Base-by-base conservation (phyloP, 352 stramenopile species). In the Phytophthora hibernalis region DNA sequence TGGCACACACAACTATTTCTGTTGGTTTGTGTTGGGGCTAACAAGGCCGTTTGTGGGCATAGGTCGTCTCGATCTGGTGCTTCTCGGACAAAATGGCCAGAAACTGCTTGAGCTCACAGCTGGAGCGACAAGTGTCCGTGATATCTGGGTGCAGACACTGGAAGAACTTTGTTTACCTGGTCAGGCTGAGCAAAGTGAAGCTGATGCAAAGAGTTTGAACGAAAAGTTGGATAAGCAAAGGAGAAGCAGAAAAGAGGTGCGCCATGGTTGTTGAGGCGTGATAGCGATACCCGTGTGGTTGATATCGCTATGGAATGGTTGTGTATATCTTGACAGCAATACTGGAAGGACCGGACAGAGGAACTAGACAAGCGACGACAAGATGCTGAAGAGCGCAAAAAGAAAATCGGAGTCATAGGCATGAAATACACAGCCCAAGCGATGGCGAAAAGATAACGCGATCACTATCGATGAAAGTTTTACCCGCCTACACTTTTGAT, bases 371-470 rank as follows among this genome's bases (percentile, higher is more conserved):
- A 91, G 54, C 75, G 81, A 18, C 71, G 69, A 16, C 42, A 75
- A 13, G 82, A 93, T 15, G 86, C 86, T 13, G 86, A 91, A 45
- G 86, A 89, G 51, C 81, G 79, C 42, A 93, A 95, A 59, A 90
- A 83, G 51, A 91, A 89, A 55, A 80, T 93, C 60, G 86, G 86
- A 1, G 53, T 74, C 20, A 61, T 83, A 6, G 84, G 86, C 11
- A 89, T 95, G 83, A 95, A 91, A 55, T 93, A 91, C 68, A 83
- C 76, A 21, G 76, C 76, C 0, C 59, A 82, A 54, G 79, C 76
- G 10, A 83, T 87, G 76, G 74, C 68, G 0, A 80, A 61, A 22
- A 54, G 66, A 61, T 77, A 62, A 54, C n/a, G 37, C 10, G 21
- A 4, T 15, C 1, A 15, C n/a, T 50, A 21, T n/a, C 24, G 1